Evolutionary conservation across 2,329 filamentous ascomycete genomes (phyloP).

Genomic region (Verticillium klebahnii): DNA sequence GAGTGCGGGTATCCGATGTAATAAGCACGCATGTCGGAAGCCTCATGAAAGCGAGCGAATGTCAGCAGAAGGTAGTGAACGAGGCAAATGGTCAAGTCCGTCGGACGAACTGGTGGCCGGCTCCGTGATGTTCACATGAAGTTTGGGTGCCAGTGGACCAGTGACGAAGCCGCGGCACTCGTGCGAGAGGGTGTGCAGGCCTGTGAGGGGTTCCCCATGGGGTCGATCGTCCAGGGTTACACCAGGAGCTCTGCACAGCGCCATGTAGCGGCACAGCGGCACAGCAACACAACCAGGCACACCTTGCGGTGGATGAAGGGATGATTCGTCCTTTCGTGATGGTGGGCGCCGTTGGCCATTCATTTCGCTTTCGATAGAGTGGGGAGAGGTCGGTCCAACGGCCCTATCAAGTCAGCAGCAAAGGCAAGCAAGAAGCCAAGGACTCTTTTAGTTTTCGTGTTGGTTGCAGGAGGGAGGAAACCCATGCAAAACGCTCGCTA

Average conservation of each 20-base stretch:
- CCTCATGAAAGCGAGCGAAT: background rate
- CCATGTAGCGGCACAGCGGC: background rate
- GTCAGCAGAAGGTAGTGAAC: background rate
- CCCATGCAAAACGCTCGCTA: background rate
- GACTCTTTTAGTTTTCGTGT: too few relatives aligned
- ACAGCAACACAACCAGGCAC: background rate
- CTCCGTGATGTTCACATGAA: background rate
- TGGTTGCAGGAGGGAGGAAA: background rate
- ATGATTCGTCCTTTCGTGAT: background rate
- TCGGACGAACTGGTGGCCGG: background rate
- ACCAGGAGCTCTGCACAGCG: background rate
- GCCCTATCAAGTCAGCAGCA: background rate
- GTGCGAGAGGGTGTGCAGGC: background rate
- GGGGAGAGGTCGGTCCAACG: background rate
- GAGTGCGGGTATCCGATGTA: constrained; percentile 9
- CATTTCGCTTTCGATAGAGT: background rate
- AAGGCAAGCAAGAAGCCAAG: background rate
- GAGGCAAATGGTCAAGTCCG: background rate
- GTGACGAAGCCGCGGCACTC: background rate
- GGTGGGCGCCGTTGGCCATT: background rate
- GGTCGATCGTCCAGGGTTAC: background rate
- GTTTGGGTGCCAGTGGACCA: background rate
- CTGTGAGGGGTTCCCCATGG: background rate
- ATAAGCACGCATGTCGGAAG: background rate
- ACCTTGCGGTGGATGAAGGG: background rate